Evolutionary conservation across 2,329 filamentous ascomycete genomes (phyloP).

Genomic region (Penicillium thymicola): DNA sequence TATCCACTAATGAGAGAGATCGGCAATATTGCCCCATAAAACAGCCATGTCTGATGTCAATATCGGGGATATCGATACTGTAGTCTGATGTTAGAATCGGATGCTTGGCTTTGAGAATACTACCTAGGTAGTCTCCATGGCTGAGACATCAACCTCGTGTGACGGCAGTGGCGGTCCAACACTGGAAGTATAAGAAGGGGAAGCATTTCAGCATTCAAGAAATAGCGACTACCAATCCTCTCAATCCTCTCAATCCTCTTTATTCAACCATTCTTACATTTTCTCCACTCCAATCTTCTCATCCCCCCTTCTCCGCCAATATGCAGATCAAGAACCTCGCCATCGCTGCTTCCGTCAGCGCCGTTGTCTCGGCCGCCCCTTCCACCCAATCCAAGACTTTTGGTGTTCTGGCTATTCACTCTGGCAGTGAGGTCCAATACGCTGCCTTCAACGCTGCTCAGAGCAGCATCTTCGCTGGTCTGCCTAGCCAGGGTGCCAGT

Average conservation of each 20-base stretch:
- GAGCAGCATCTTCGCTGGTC: conserved; percentile 46
- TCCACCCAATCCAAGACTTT: conserved; percentile 41
- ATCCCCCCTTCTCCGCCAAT: conserved; percentile 6
- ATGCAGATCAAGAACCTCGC: conserved; percentile 31
- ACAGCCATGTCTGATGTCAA: background rate
- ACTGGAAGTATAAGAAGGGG: background rate
- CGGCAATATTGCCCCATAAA: background rate
- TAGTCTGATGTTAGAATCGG: background rate
- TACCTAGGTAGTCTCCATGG: background rate
- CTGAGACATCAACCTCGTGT: conserved; percentile 9
- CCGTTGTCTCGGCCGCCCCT: conserved; percentile 26
- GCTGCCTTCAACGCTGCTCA: conserved; percentile 45
- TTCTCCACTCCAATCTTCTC: background rate
- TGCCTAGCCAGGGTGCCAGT: conserved; percentile 46
- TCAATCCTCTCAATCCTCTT: background rate
- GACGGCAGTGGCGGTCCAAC: background rate
- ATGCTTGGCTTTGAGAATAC: background rate
- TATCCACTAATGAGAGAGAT: background rate
- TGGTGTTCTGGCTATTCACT: conserved; percentile 50
- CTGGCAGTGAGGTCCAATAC: conserved; percentile 51
- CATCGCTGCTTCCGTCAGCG: conserved; percentile 31
- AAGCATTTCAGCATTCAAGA: background rate
- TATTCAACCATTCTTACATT: background rate
- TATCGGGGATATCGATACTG: background rate
- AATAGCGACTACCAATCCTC: background rate